phyloP scores from a whole-genome alignment of 106 monocot species.

The Acanthochlamys bracteata region DNA sequence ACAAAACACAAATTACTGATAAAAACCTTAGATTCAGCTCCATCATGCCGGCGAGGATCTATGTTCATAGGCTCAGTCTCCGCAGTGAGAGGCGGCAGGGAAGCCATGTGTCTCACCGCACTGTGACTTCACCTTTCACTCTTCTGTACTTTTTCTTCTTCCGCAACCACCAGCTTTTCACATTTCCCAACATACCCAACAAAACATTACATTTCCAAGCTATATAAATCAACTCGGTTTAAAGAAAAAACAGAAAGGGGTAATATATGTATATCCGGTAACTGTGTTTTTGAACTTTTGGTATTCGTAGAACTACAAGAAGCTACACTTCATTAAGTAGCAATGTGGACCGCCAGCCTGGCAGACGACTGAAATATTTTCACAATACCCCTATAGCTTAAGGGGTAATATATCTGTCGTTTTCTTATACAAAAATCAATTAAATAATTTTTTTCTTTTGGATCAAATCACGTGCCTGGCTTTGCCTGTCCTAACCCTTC shows the following conservation, averaged over 20 bases:
- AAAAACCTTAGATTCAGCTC: slow-evolving; percentile 16
- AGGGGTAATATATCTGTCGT: too few relatives aligned
- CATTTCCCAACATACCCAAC: slow-evolving; percentile 19
- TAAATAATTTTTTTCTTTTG: background rate
- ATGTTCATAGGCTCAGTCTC: slow-evolving; percentile 7
- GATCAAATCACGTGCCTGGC: slow-evolving; percentile 1
- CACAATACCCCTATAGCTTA: background rate
- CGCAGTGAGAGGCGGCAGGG: slow-evolving; percentile 9
- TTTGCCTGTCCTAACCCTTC: too few relatives aligned
- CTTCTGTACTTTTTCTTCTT: too few relatives aligned
- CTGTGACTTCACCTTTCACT: background rate
- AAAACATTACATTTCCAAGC: background rate
- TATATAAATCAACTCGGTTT: background rate
- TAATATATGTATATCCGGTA: background rate
- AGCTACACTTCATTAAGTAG: background rate
- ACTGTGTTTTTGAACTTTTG: too few relatives aligned
- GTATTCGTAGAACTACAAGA: background rate
- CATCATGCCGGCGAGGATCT: slow-evolving; percentile 8
- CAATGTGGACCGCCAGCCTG: slow-evolving; percentile 3
- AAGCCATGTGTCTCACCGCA: slow-evolving; percentile 11
- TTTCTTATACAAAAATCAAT: background rate
- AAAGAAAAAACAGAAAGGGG: background rate
- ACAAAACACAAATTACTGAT: too few relatives aligned
- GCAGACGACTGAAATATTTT: background rate
- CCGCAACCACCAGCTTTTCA: background rate